Evolutionary conservation across 148 eudicot genomes (phyloP), one percentile per base, ranked within the genome.

Genomic region (Rhododendron vialii): DNA sequence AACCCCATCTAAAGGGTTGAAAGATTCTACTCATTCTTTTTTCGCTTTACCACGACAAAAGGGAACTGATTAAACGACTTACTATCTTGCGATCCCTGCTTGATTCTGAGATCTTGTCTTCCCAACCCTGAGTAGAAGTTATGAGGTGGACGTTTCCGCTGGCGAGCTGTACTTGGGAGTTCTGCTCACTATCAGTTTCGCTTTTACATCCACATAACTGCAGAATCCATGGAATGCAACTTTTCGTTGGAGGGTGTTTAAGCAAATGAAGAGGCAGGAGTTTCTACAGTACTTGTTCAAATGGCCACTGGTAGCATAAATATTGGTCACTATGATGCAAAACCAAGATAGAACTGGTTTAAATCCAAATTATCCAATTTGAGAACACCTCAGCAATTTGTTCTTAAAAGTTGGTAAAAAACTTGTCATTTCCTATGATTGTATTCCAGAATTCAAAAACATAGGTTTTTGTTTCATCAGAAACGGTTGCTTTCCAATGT

Each of bases 131-230:
- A 76, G 84, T 53, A 79, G 92, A 86, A 76, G 85, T 92, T 24
- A 95, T 80, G 51, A 91, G 90, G 85, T 89, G 92, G 88, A 95
- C 94, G 81, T 88, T 93, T 88, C 90, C 91, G 88, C 95, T 90
- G 24, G 92, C 87, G 77, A 89, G 86, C 81, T 89, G 87, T 81
- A 63, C 76, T 26, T 59, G 20, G 26, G 43, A 35, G 63, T 20
- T 38, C 35, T 74, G 67, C 2, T 83, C 82, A 81, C 67, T 55
- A 17, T 75, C 47, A 53, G 10, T 74, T 51, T 81, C 81, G 24
- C 13, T 78, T 47, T 69, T 69, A 69, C 75, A 1, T 69, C 86
- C 76, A 82, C 86, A 85, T 79, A 80, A 57, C 91, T 89, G 88
- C 74, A 80, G 9, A 26, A 78, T 28, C 38, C 71, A 26, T 63